phyloP scores from a whole-genome alignment of 148 eudicot genomes.

The Chenopodium album region DNA sequence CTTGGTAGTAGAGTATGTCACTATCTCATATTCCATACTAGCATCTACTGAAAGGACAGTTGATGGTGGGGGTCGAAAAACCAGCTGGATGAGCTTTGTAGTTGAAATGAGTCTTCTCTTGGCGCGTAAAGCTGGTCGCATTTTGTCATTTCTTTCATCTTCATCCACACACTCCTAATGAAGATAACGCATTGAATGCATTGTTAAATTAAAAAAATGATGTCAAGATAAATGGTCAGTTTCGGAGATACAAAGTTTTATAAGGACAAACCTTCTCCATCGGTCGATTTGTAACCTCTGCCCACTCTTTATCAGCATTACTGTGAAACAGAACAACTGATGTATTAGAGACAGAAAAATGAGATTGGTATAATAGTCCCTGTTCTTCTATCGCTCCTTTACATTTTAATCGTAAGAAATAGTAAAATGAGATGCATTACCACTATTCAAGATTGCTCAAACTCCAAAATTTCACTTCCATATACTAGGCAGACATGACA shows the following conservation, averaged over 20 bases:
- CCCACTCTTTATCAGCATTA: constrained; percentile 51
- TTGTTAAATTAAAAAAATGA: not conserved
- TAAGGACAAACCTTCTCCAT: constrained; percentile 48
- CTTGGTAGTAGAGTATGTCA: constrained; percentile 48
- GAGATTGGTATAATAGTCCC: not conserved
- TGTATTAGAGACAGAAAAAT: not conserved
- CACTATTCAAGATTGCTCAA: not conserved
- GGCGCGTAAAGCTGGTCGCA: constrained; percentile 27
- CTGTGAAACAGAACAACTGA: constrained; percentile 33
- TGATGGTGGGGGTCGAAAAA: constrained; percentile 52
- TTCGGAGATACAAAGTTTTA: too few relatives aligned
- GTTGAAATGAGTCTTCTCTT: constrained; percentile 53
- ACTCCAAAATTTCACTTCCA: not conserved
- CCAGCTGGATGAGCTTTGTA: constrained; percentile 66
- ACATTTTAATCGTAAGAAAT: not conserved
- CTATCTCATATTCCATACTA: constrained; percentile 30
- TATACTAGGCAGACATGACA: not conserved
- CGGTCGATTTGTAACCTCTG: constrained; percentile 43
- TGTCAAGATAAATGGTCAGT: not conserved
- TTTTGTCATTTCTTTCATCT: constrained; percentile 28
- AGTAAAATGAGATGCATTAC: not conserved
- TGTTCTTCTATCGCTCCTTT: not conserved
- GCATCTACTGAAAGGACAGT: constrained; percentile 48
- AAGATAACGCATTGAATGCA: constrained; percentile 9
- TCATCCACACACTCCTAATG: constrained; percentile 39